phyloP scores from a whole-genome alignment of 2,329 filamentous ascomycete genomes.

The Paraconiothyrium sp. region DNA sequence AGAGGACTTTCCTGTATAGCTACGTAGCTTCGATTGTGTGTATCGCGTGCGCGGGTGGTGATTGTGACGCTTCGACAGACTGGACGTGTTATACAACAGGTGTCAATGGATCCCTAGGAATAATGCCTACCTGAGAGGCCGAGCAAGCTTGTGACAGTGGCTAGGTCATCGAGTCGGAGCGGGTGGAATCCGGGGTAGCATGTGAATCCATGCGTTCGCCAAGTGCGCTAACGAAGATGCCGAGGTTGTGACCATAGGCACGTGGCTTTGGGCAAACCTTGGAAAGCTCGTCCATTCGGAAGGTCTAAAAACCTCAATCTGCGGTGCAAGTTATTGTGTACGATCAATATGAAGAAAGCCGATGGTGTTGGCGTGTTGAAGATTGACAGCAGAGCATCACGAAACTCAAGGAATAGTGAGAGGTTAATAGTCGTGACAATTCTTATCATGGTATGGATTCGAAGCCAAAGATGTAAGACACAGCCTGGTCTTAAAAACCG shows the following conservation, averaged over 20 bases:
- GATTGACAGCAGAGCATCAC: too few species aligned
- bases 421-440: too few species aligned
- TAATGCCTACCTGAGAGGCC: conserved; percentile 21
- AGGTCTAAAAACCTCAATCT: background rate
- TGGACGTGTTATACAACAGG: background rate
- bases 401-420: too few species aligned
- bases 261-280: conserved; percentile 9
- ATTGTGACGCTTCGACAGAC: background rate
- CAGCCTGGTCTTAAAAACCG: too few species aligned
- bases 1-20: background rate
- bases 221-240: conserved; percentile 21
- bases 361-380: too few species aligned
- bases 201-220: conserved; percentile 23
- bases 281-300: background rate
- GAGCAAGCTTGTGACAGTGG: conserved; percentile 17
- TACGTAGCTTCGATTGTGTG: background rate
- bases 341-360: background rate
- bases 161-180: conserved; percentile 17
- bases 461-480: too few species aligned
- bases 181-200: conserved; percentile 28
- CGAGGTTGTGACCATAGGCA: conserved; percentile 26
- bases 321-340: background rate
- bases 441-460: too few species aligned
- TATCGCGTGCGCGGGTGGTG: conserved; percentile 4
- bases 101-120: background rate